Base-by-base conservation (phyloP, 2,329 filamentous ascomycete species). In the Emericellopsis atlantica region DNA sequence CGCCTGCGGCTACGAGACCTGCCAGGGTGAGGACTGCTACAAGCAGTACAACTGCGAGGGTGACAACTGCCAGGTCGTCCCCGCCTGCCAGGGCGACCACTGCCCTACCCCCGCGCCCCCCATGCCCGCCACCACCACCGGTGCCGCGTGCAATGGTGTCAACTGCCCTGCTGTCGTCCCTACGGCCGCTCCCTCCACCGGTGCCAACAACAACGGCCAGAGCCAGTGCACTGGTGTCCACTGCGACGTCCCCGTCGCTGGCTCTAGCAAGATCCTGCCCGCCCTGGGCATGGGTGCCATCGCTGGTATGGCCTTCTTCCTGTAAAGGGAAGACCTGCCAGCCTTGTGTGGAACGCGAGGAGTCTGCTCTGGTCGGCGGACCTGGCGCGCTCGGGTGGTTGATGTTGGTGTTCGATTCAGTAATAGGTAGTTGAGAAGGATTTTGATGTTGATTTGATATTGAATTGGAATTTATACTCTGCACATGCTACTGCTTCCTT, bases 1-100 rank as follows among this genome's bases (percentile, higher is more conserved):
- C 9, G 44, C 56, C 21, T 60, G 52, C 51, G 46, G 49, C 46
- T 51, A 55, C 43, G 52, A 54, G 44, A 42, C 44, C 16, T 61
- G 57, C 49, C 37, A 46, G 6, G 50, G 52, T 45, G 45, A 49
- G 15, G 44, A 55, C 26, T 62, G 60, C 57, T 43, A 51, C 49
- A 39, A 46, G 24, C 51, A 54, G 46, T 39, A 55, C 9, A 45
- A 48, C 36, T 57, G 57, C 54, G 40, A 51, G 31, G 41, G 45
- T 11, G 41, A 51, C 3, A 39, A 48, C 35, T 61, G 56, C 50
- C 36, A 41, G n/a, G 42, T 48, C 2, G 47, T 49, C 5, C 42
- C 45, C 32, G 44, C 42, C 37, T 53, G 51, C 46, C 16, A 44
- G 6, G 48, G 43, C 39, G 29, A 31, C 10, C 18, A 43, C 14